Conservation (phyloP, 805 yeast species). For the Sungouiozyma intestinalis region DNA sequence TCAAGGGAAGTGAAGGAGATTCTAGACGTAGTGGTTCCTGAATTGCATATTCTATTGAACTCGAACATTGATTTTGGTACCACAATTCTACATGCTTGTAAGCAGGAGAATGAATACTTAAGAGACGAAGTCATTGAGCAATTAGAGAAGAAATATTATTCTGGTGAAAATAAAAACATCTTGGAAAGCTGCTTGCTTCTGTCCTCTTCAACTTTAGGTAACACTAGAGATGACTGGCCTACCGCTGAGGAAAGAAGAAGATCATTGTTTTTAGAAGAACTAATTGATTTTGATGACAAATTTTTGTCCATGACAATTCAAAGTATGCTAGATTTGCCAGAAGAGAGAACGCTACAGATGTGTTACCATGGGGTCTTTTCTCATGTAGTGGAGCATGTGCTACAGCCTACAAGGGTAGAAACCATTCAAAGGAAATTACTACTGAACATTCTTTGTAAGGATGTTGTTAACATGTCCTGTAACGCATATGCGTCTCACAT, state of each 20-base stretch:
- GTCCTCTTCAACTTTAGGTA: slow-evolving; percentile 64
- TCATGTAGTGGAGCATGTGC: slow-evolving; percentile 67
- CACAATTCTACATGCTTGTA: slow-evolving; percentile 56
- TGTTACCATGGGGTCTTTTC: slow-evolving; percentile 86
- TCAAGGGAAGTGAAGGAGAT: slow-evolving; percentile 52
- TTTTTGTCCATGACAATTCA: slow-evolving; percentile 51
- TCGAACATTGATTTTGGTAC: slow-evolving; percentile 64
- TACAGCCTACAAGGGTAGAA: slow-evolving; percentile 40
- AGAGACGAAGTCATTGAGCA: slow-evolving; percentile 48
- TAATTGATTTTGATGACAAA: slow-evolving; percentile 55
- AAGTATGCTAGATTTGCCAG: slow-evolving; percentile 48
- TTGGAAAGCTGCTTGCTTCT: slow-evolving; percentile 60
- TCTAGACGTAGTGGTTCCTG: slow-evolving; percentile 56
- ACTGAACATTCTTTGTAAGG: slow-evolving; percentile 51
- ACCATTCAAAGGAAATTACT: slow-evolving; percentile 54
- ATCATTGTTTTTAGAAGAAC: slow-evolving; percentile 59
- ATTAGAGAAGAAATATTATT: slow-evolving; percentile 36
- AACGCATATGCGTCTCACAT: slow-evolving; percentile 89
- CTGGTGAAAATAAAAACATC: slow-evolving; percentile 34
- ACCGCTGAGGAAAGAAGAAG: slow-evolving; percentile 82
- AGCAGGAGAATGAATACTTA: slow-evolving; percentile 44
- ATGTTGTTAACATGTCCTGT: slow-evolving; percentile 54
- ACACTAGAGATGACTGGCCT: slow-evolving; percentile 83
- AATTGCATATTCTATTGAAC: slow-evolving; percentile 48
- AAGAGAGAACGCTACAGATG: slow-evolving; percentile 58